Conservation (phyloP, 106 monocot species). For the Acorus calamus region DNA sequence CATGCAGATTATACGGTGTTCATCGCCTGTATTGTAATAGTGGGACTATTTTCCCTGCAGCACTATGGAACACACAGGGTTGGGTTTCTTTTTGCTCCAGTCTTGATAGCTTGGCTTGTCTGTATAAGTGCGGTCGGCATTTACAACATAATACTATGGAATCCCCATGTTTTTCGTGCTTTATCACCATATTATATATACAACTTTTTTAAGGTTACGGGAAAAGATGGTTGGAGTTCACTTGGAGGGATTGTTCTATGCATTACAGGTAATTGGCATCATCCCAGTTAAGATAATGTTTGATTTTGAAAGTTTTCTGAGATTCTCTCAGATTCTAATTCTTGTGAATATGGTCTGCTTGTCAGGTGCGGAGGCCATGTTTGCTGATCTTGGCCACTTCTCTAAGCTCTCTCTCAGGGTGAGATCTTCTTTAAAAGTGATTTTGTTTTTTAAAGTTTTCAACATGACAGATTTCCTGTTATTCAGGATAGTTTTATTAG, state of each 20-base stretch:
- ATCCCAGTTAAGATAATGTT: not conserved
- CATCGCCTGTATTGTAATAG: conserved; percentile 5
- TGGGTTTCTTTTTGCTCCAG: conserved; percentile 21
- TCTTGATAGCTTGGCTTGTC: conserved; percentile 16
- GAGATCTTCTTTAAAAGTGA: too few relatives aligned
- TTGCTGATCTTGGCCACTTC: conserved; percentile 20
- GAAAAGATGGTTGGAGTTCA: conserved; percentile 3
- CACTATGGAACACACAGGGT: conserved; percentile 19
- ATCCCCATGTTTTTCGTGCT: conserved; percentile 6
- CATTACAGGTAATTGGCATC: conserved; percentile 4
- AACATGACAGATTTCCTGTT: too few relatives aligned
- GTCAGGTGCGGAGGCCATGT: conserved; percentile 21
- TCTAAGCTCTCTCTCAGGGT: conserved; percentile 22
- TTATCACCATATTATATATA: conserved; percentile 14
- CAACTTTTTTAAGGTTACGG: conserved; percentile 1
- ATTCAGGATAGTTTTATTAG: too few relatives aligned
- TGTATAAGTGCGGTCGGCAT: conserved; percentile 13
- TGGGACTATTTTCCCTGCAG: conserved; percentile 17
- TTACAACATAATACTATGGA: conserved; percentile 13
- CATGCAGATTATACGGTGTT: not conserved
- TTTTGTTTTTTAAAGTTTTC: too few relatives aligned
- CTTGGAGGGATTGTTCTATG: conserved; percentile 14
- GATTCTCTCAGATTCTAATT: too few relatives aligned
- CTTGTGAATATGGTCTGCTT: too few relatives aligned
- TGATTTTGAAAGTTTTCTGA: conserved; percentile 3